phyloP scores from a whole-genome alignment of 2,329 filamentous ascomycete genomes.

The Colletotrichum incanum region DNA sequence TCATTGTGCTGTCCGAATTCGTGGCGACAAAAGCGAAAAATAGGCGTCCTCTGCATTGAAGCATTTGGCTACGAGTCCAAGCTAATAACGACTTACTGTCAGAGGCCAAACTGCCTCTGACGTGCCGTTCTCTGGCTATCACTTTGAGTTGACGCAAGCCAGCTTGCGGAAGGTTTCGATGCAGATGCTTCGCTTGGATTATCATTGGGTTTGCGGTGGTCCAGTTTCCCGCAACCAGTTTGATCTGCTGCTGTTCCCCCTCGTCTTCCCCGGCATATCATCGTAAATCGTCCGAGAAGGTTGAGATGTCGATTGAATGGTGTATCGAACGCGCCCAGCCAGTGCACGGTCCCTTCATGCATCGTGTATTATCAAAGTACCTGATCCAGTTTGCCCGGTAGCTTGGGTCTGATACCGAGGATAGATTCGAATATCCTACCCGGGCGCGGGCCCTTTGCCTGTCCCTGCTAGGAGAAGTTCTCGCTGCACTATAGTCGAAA shows the following conservation, averaged over 20 bases:
- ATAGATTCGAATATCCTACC: neutral
- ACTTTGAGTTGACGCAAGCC: neutral
- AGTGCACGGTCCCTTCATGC: constrained; percentile 3
- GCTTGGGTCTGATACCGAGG: neutral
- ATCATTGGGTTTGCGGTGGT: neutral
- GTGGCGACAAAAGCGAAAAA: neutral
- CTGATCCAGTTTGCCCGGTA: neutral
- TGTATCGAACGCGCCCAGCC: neutral
- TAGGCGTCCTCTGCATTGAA: neutral
- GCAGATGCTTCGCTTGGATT: neutral
- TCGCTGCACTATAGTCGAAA: too few species aligned
- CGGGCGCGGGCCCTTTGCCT: neutral
- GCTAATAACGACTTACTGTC: neutral
- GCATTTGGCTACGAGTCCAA: neutral
- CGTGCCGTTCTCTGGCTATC: neutral
- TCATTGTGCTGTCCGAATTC: neutral
- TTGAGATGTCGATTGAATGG: neutral
- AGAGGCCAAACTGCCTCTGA: too few species aligned
- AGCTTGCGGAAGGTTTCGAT: neutral
- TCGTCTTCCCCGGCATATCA: neutral
- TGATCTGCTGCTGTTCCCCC: constrained; percentile 34
- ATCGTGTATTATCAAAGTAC: neutral
- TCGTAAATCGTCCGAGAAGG: constrained; percentile 27
- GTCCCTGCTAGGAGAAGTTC: neutral
- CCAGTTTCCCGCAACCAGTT: constrained; percentile 19